Percentiles rank a stretch among this genome's conserved stretches.
phyloP scores from a whole-genome alignment of 768 basidiomycete genomes.

The Calocybe cyanea region DNA sequence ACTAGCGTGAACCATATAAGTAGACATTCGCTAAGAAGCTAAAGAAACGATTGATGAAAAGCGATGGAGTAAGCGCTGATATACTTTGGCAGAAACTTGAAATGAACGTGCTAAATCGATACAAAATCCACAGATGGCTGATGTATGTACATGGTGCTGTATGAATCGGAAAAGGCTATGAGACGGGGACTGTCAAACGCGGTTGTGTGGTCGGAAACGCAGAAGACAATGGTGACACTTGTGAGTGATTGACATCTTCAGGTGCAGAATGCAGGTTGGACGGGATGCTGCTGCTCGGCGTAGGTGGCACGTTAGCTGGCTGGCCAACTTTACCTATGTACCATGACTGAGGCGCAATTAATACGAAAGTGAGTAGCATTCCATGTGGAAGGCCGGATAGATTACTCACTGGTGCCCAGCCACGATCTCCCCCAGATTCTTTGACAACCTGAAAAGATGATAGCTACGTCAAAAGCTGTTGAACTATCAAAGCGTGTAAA shows the following conservation, averaged over 20 bases:
- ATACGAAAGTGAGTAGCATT: background rate
- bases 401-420: constrained; percentile 84
- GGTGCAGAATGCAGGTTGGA: constrained; percentile 21
- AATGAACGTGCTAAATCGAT: constrained; percentile 9
- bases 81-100: background rate
- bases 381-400: too few relatives aligned
- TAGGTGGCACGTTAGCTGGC: constrained; percentile 44
- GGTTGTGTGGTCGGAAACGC: constrained; percentile 62
- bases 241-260: constrained; percentile 43
- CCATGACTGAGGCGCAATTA: constrained; percentile 76
- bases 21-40: constrained; percentile 1
- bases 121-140: constrained; percentile 10
- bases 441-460: constrained; percentile 69
- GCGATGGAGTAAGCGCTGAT: background rate
- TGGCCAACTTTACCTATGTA: constrained; percentile 84
- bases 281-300: constrained; percentile 38
- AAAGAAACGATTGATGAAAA: background rate
- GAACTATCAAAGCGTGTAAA: constrained; percentile 12
- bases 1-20: constrained; percentile 7
- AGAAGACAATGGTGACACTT: constrained; percentile 78
- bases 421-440: constrained; percentile 88
- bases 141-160: background rate
- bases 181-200: constrained; percentile 24
- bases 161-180: constrained; percentile 1
- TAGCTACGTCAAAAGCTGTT: constrained; percentile 1